Evolutionary conservation across 2,329 filamentous ascomycete genomes (phyloP).

Genomic region (Phialophora macrospora): DNA sequence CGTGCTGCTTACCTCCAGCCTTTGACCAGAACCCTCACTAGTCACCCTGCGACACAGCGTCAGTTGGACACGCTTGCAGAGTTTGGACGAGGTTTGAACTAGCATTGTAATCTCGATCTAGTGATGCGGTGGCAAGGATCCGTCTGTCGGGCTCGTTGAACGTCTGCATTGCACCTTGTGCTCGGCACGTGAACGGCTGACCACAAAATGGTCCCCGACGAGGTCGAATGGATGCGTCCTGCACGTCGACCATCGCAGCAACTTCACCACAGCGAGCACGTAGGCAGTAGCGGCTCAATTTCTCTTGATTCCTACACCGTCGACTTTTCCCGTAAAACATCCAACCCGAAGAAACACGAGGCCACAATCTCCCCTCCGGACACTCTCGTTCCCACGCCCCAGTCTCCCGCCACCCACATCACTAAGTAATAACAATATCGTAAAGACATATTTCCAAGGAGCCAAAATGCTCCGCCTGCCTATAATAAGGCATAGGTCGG

Average conservation of each 20-base stretch:
- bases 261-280: neutral
- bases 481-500: constrained; percentile 35
- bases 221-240: neutral
- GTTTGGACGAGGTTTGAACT: neutral
- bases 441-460: constrained; percentile 32
- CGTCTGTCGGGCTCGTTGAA: neutral
- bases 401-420: neutral
- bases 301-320: neutral
- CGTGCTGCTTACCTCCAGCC: neutral
- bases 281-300: neutral
- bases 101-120: neutral
- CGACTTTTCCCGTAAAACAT: neutral
- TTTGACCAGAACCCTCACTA: neutral
- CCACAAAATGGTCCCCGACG: neutral
- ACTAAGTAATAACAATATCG: constrained; percentile 32
- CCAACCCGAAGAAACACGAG: neutral
- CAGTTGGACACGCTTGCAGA: neutral
- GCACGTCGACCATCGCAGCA: neutral
- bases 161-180: neutral
- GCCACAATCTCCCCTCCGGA: neutral
- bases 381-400: constrained; percentile 6
- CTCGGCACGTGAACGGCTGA: constrained; percentile 5
- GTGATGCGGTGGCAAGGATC: neutral
- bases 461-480: constrained; percentile 36
- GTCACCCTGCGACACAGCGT: neutral